These are phyloP conservation scores for Delonix regia DNA, from an alignment of 306 rosid species.

Conservation along the genomic window DNA sequence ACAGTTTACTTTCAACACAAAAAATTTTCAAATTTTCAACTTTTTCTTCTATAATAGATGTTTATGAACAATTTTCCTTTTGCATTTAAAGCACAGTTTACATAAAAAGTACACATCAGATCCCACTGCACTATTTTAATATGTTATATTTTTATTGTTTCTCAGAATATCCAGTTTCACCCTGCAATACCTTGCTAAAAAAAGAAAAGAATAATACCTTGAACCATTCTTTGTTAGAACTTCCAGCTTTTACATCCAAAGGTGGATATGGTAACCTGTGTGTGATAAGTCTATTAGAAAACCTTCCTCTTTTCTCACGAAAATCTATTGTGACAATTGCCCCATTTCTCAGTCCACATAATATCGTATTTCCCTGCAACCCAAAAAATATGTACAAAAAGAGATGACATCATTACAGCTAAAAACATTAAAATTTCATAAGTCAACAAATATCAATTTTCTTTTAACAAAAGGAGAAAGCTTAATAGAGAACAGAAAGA, in stretches of 20 bases:
- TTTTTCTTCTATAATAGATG: background rate
- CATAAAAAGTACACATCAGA: slow-evolving; percentile 12
- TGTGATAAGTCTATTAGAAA: slow-evolving; percentile 48
- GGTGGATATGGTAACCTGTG: slow-evolving; percentile 51
- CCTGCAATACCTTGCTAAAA: slow-evolving; percentile 9
- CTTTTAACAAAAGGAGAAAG: background rate
- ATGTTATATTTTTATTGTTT: slow-evolving; percentile 17
- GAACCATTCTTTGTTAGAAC: slow-evolving; percentile 52
- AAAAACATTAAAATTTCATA: background rate
- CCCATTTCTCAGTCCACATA: slow-evolving; percentile 97
- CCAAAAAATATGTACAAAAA: slow-evolving; percentile 12
- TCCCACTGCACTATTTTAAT: slow-evolving; percentile 7
- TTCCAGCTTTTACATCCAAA: slow-evolving; percentile 43
- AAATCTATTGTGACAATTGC: slow-evolving; percentile 72
- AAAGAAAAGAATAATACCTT: slow-evolving; percentile 55
- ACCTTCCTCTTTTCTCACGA: slow-evolving; percentile 61
- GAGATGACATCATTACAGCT: background rate
- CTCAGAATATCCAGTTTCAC: slow-evolving; percentile 13
- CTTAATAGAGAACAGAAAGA: background rate
- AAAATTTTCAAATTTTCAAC: background rate
- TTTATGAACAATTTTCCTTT: background rate
- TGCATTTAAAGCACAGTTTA: background rate
- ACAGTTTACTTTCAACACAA: background rate
- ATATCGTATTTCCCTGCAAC: slow-evolving; percentile 75
- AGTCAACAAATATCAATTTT: background rate